phyloP scores from a whole-genome alignment of 2,329 filamentous ascomycete genomes.

The Aaosphaeria arxii region DNA sequence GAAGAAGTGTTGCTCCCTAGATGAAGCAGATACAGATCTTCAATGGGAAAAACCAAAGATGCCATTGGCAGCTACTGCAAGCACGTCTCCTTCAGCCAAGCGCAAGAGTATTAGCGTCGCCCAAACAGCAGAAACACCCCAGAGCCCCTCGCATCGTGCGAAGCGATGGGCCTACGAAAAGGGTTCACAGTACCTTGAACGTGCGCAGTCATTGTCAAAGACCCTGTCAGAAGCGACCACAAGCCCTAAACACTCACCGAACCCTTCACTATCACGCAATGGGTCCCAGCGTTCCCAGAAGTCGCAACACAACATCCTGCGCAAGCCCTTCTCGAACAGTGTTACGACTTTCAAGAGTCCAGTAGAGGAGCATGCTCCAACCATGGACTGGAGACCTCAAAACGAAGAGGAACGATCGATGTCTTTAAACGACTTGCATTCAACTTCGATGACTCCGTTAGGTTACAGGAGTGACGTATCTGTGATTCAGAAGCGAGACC shows the following conservation, averaged over 20 bases:
- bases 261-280: conserved; percentile 24
- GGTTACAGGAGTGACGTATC: conserved; percentile 20
- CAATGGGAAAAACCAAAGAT: conserved; percentile 23
- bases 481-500: conserved; percentile 21
- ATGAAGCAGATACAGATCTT: conserved; percentile 32
- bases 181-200: conserved; percentile 31
- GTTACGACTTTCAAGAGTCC: conserved; percentile 26
- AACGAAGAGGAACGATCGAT: conserved; percentile 22
- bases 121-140: conserved; percentile 22
- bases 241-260: conserved; percentile 23
- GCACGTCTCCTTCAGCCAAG: conserved; percentile 22
- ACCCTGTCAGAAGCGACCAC: background rate
- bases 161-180: conserved; percentile 37
- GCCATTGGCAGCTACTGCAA: conserved; percentile 15
- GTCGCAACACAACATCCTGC: conserved; percentile 28
- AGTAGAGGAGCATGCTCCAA: conserved; percentile 20
- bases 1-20: conserved; percentile 38
- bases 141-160: conserved; percentile 31
- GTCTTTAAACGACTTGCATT: conserved; percentile 1
- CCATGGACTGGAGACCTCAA: conserved; percentile 24
- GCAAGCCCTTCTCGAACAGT: conserved; percentile 28
- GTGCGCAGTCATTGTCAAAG: conserved; percentile 30
- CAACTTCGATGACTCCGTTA: conserved; percentile 5
- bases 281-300: conserved; percentile 29
- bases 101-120: conserved; percentile 27